A percentile compares a stretch with the other conserved stretches of the same genome.
Conservation (phyloP, 352 stramenopile species). For the Phytophthora rubi region DNA sequence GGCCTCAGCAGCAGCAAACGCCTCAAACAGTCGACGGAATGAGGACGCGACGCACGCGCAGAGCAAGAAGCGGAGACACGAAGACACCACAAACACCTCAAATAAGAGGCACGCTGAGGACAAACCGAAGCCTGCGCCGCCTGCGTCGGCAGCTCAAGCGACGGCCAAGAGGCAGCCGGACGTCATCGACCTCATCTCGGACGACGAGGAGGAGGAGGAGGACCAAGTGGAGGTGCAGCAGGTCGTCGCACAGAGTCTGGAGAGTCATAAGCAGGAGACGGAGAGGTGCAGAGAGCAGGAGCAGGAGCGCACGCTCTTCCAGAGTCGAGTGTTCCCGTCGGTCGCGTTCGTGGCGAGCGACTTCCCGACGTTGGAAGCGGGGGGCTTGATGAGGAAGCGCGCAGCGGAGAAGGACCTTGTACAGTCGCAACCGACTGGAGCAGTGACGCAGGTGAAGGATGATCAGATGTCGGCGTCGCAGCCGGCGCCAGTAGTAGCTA, state of each 20-base stretch:
- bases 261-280: neutral
- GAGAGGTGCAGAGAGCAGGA: neutral
- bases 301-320: conserved; percentile 9
- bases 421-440: neutral
- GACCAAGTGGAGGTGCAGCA: conserved; percentile 14
- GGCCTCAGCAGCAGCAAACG: neutral
- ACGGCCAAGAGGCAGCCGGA: conserved; percentile 9
- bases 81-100: neutral
- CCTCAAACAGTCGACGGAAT: neutral
- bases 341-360: conserved; percentile 37
- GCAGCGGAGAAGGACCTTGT: neutral
- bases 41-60: neutral
- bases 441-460: neutral
- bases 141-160: neutral
- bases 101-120: neutral
- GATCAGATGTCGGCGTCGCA: neutral
- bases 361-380: conserved; percentile 42
- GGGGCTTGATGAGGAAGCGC: conserved; percentile 23
- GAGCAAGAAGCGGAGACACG: neutral
- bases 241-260: conserved; percentile 4
- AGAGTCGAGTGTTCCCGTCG: conserved; percentile 37
- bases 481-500: neutral
- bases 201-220: conserved; percentile 20
- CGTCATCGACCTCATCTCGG: conserved; percentile 37
- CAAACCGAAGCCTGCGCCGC: neutral